Base-by-base conservation (phyloP, 2,329 filamentous ascomycete species). In the Alternaria brassicae region DNA sequence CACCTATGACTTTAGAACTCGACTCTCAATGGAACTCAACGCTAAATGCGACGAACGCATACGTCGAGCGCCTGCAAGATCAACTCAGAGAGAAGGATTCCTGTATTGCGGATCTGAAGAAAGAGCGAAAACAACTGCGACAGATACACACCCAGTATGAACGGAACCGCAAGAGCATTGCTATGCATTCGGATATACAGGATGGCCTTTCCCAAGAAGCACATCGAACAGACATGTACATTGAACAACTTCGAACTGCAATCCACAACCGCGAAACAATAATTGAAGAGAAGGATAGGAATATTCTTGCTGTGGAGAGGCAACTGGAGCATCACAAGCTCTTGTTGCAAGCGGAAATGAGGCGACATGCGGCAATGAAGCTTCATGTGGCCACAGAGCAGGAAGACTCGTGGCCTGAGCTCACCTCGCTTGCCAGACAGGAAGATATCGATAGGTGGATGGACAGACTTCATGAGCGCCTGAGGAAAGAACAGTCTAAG, bases 261-360 rank as follows among this genome's bases (percentile, higher is more conserved):
- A 64, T 76, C 25, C 60, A 73, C n/a, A 63, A 74, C 13, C 73
- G 73, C 6, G 75, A 77, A 50, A 54, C 68, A 2, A 63, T 71
- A 27, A 73, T 77, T 45, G 64, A 62, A 19, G 72, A 77, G 49
- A 77, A 75, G 48, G 71, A 73, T 19, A 72, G 71, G 42, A 62
- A 67, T 2, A 55, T 77, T 1, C 68, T 68, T 21, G 66, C 63
- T 7, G 53, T 72, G 1, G 68, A 78, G 58, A 73, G 68, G 28
- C 77, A 81, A 55, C 64, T 80, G 9, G 78, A 81, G 34, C 72
- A 75, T 25, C 76, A 79, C 60, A 76, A 78, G 42, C 65, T 75
- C 1, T 68, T 82, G 3, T 65, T 82, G 6, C 73, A 81, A 30
- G 69, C 73, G 0, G 79, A 82, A 54, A 74, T 81, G 30, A 71